Evolutionary conservation across 495 filamentous ascomycete species (phyloP).

Genomic region (Tirmania nivea): DNA sequence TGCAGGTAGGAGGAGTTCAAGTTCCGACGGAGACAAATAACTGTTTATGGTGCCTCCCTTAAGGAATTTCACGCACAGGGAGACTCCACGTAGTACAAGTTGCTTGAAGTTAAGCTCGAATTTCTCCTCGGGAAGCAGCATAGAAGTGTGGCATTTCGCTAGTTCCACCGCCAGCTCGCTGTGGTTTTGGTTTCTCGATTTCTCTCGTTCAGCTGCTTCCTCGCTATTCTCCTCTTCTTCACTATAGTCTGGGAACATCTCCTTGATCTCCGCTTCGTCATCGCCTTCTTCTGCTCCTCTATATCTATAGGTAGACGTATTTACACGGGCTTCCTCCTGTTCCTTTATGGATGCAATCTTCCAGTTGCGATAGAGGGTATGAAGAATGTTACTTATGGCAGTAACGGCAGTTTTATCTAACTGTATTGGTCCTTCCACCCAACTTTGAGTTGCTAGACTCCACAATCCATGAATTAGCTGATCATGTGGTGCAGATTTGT

Average conservation of each 20-base stretch:
- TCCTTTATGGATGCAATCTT: conserved; percentile 48
- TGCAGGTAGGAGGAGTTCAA: conserved; percentile 37
- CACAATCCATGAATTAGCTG: conserved; percentile 3
- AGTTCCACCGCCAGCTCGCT: conserved; percentile 29
- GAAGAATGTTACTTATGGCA: conserved; percentile 29
- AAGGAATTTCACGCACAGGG: conserved; percentile 4
- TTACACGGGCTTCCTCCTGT: conserved; percentile 44
- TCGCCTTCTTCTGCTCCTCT: conserved; percentile 55
- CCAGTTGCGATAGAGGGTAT: conserved; percentile 57
- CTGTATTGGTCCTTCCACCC: conserved; percentile 6
- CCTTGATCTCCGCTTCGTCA: conserved; percentile 53
- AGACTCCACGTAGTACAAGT: conserved; percentile 8
- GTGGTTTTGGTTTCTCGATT: conserved; percentile 20
- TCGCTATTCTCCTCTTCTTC: conserved; percentile 20
- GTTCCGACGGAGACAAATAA: conserved; percentile 23
- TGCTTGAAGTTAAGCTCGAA: conserved; percentile 8
- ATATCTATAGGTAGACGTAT: conserved; percentile 59
- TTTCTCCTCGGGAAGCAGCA: conserved; percentile 23
- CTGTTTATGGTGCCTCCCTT: conserved; percentile 6
- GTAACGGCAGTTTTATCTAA: not conserved
- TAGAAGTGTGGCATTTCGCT: conserved; percentile 30
- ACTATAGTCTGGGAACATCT: conserved; percentile 64
- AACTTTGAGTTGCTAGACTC: conserved; percentile 6
- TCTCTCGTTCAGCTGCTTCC: conserved; percentile 5
- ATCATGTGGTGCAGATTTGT: not conserved